Base-by-base conservation (phyloP, 352 stramenopile species). In the Achlya hypogyna region DNA sequence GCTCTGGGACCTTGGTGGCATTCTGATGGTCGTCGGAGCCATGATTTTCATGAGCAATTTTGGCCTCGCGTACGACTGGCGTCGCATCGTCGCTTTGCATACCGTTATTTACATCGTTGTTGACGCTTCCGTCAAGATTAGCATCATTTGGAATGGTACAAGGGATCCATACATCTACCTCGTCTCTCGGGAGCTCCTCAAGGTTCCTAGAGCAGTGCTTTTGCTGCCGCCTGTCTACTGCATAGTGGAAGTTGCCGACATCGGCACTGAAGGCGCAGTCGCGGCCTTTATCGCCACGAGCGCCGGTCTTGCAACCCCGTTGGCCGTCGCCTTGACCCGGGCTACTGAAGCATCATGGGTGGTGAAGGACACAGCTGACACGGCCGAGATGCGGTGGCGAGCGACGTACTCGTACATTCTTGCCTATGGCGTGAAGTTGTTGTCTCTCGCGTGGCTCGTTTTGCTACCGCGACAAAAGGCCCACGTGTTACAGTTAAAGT, bases 101-200 rank as follows among this genome's bases (percentile, higher is more conserved):
- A 84, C 73, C 1, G 69, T 84, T 38, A 60, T 81, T 34, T 69
- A 71, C 6, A 72, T 69, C 2, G 12, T 71, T 0, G 71, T 80
- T 0, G 79, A 87, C 29, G 74, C 69, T 14, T 58, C 78, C 28
- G 76, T 81, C 70, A 86, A 75, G 28, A 79, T 86, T 71, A 31
- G 82, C 0, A 77, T 76, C 5, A 75, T 75, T 1, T 87, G 79
- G 77, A 59, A 78, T 23, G 53, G 85, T n/a, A 60, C 79, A 35
- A 74, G 78, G 35, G 84, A 73, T 53, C 79, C 82, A 51, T 87
- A 75, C 73, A 78, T 87, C 59, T 87, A 76, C 75, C 32, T 70
- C 14, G 22, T 34, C 34, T 66, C 63, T 22, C 31, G 49, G 29
- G 23, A 53, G 28, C 76, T 85, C 16, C 75, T 73, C 29, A 71